A percentile compares a stretch with the other conserved stretches of the same genome.
phyloP scores from a whole-genome alignment of 2,329 filamentous ascomycete species.

The Ophiocordyceps sinensis region DNA sequence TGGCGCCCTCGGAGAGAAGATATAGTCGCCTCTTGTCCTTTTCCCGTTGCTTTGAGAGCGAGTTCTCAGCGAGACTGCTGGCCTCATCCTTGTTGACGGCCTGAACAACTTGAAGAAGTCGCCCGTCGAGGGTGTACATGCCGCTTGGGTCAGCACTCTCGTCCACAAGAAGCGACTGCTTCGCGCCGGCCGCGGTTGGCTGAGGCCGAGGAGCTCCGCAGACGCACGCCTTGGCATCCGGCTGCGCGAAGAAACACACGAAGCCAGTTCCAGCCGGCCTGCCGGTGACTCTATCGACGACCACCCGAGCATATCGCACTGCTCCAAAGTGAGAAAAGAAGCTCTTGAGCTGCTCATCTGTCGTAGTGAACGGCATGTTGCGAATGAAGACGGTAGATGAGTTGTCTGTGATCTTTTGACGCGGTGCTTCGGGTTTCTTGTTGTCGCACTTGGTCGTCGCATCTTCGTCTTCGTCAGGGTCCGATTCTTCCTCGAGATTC shows the following conservation, averaged over 20 bases:
- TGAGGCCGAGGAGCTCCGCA: constrained; percentile 53
- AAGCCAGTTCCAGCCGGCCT: constrained; percentile 87
- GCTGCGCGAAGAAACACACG: constrained; percentile 72
- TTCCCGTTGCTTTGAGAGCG: constrained; percentile 47
- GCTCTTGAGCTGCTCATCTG: constrained; percentile 66
- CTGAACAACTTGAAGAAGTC: constrained; percentile 68
- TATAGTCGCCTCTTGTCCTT: constrained; percentile 86
- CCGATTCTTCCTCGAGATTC: constrained; percentile 43
- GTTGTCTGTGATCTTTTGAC: constrained; percentile 39
- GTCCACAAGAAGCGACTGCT: constrained; percentile 78
- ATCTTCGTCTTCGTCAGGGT: constrained; percentile 31
- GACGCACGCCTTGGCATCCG: constrained; percentile 65
- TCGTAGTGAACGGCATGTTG: constrained; percentile 81
- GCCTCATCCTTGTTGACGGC: constrained; percentile 80
- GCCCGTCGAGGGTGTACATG: constrained; percentile 79
- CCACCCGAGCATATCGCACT: constrained; percentile 82
- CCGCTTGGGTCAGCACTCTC: constrained; percentile 70
- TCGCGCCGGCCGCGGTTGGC: constrained; percentile 32
- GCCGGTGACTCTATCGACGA: constrained; percentile 73
- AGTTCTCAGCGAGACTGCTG: constrained; percentile 55
- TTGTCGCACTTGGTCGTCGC: constrained; percentile 25
- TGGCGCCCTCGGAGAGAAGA: constrained; percentile 73
- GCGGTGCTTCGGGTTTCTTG: constrained; percentile 21
- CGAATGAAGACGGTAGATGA: constrained; percentile 78
- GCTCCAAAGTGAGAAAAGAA: constrained; percentile 82